These are phyloP conservation scores for Sphagnum tenellum DNA, from an alignment of 225 moss, liverwort and hornwort species.

Conservation along the genomic window DNA sequence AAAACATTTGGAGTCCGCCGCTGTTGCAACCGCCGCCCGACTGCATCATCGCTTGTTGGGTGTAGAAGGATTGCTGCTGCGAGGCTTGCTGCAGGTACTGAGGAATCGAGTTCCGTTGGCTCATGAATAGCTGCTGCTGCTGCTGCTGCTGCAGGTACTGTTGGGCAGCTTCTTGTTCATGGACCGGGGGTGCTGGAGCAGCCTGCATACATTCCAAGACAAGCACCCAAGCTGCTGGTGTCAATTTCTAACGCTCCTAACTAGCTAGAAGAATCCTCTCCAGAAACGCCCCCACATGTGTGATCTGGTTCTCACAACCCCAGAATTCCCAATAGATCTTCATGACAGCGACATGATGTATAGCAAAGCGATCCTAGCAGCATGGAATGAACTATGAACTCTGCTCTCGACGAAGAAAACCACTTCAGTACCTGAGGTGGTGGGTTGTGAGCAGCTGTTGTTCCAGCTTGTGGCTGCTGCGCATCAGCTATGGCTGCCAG, in stretches of 20 bases:
- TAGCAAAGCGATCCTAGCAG: too few species aligned
- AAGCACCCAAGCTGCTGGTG: not conserved
- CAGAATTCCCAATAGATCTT: too few species aligned
- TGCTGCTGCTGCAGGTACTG: too few species aligned
- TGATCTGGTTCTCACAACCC: too few species aligned
- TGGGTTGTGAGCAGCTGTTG: not conserved
- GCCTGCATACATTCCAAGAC: not conserved
- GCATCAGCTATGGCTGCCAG: constrained; percentile 57
- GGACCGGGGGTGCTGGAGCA: constrained; percentile 33
- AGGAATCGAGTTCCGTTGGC: constrained; percentile 30
- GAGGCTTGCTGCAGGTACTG: constrained; percentile 53
- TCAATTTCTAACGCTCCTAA: too few species aligned
- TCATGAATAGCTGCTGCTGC: constrained; percentile 23
- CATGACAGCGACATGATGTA: too few species aligned
- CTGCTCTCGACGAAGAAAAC: not conserved
- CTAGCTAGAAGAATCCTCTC: too few species aligned
- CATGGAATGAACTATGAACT: not conserved
- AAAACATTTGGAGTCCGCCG: constrained; percentile 40
- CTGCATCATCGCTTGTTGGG: constrained; percentile 26
- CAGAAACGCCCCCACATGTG: too few species aligned
- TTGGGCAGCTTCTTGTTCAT: constrained; percentile 44
- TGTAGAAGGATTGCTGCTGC: constrained; percentile 39
- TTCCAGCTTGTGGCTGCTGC: constrained; percentile 32
- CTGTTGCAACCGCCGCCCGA: constrained; percentile 18
- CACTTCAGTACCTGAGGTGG: constrained; percentile 19